Evolutionary conservation across 2,329 filamentous ascomycete species (phyloP).

Genomic region (Lasiodiplodia citricola): DNA sequence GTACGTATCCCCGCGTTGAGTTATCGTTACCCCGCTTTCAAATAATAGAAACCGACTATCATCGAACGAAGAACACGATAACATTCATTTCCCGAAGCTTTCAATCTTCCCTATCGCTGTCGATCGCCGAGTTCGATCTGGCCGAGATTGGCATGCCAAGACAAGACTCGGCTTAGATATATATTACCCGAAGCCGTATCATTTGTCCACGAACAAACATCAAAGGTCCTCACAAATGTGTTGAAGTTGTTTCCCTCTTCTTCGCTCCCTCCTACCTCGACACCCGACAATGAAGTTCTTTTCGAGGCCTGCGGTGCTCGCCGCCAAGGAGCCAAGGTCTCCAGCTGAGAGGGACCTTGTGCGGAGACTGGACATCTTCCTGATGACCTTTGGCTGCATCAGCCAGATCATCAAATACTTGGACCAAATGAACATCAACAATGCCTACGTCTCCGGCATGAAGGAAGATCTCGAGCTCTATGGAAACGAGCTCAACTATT

Average conservation of each 20-base stretch:
- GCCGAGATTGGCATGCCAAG: not conserved
- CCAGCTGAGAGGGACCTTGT: not conserved
- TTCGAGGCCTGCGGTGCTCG: not conserved
- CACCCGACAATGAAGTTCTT: not conserved
- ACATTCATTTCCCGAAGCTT: too few species aligned
- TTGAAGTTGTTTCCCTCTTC: not conserved
- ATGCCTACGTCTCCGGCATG: slow-evolving; percentile 41
- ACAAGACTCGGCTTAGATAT: not conserved
- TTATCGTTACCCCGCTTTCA: not conserved
- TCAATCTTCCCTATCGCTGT: not conserved
- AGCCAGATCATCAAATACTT: slow-evolving; percentile 42
- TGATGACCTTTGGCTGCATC: slow-evolving; percentile 22
- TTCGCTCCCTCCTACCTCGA: not conserved
- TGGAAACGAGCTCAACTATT: slow-evolving; percentile 39
- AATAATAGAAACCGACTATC: not conserved
- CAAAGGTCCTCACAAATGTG: not conserved
- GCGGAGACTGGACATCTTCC: slow-evolving; percentile 18
- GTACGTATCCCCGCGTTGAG: not conserved
- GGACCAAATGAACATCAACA: slow-evolving; percentile 29
- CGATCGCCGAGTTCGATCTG: not conserved
- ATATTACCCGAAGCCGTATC: not conserved
- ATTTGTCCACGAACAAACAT: too few species aligned
- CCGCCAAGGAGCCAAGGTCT: not conserved
- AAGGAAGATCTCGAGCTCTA: slow-evolving; percentile 38
- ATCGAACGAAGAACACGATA: not conserved